Evolutionary conservation across 257 asterid genomes (phyloP).

Genomic region (Plectranthus barbatus): DNA sequence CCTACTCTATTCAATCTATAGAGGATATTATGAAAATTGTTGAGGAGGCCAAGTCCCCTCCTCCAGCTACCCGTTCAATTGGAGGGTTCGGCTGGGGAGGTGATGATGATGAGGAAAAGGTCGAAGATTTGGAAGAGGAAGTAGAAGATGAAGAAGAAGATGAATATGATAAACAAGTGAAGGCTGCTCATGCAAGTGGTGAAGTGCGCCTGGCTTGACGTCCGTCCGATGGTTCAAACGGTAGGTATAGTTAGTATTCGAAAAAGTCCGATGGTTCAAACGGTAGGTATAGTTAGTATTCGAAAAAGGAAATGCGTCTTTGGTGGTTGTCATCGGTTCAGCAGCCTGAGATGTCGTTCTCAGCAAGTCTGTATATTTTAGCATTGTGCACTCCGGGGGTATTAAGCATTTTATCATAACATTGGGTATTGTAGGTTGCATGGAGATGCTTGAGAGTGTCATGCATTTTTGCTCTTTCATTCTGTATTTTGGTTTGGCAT

Average conservation of each 20-base stretch:
- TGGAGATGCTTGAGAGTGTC: neutral
- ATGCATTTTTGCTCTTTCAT: constrained; percentile 7
- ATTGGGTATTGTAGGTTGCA: constrained; percentile 5
- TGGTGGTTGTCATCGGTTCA: neutral
- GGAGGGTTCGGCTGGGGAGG: constrained; percentile 55
- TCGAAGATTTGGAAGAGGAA: constrained; percentile 45
- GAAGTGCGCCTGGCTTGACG: constrained; percentile 45
- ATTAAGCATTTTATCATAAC: constrained; percentile 1
- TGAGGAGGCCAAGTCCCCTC: constrained; percentile 60
- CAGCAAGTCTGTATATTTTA: constrained; percentile 26
- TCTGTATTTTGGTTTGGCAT: constrained; percentile 12
- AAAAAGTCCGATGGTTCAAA: too few relatives aligned
- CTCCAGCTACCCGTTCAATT: constrained; percentile 37
- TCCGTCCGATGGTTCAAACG: too few relatives aligned
- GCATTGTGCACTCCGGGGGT: constrained; percentile 2
- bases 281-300: neutral
- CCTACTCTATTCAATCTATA: constrained; percentile 51
- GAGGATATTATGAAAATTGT: constrained; percentile 82
- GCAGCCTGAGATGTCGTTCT: neutral
- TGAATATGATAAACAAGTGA: constrained; percentile 74
- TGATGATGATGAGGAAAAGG: constrained; percentile 34
- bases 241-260: neutral
- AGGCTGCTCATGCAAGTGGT: constrained; percentile 67
- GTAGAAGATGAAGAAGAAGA: constrained; percentile 43
- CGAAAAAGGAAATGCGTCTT: neutral